Evolutionary conservation across 1,284 basidiomycete genomes (phyloP).

Genomic region (Puccinia polysora): DNA sequence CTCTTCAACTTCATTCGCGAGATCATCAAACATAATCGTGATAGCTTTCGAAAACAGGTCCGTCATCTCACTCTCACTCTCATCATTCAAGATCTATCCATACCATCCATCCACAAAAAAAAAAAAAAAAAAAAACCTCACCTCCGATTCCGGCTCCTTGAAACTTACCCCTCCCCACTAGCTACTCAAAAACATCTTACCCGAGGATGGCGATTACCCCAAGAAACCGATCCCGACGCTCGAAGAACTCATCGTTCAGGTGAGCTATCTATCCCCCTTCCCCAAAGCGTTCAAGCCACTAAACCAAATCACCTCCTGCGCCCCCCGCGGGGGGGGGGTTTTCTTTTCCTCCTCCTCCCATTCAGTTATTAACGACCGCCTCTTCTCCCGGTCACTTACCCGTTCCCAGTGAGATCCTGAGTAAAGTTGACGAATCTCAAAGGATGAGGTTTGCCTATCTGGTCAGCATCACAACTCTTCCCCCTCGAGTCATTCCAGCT

Average conservation of each 20-base stretch:
- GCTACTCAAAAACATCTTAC: conserved; percentile 19
- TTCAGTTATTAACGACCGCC: not conserved
- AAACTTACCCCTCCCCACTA: not conserved
- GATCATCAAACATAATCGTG: conserved; percentile 26
- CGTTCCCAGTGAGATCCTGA: conserved; percentile 17
- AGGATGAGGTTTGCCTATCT: conserved; percentile 15
- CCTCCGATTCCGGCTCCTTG: not conserved
- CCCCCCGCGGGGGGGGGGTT: no score
- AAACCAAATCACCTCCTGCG: not conserved
- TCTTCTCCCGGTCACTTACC: conserved; percentile 9
- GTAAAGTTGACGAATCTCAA: conserved; percentile 14
- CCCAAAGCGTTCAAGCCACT: not conserved
- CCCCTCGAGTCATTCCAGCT: not conserved
- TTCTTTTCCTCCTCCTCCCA: no score
- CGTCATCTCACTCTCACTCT: not conserved
- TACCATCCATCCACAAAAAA: no score
- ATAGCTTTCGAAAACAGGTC: conserved; percentile 22
- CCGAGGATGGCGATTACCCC: conserved; percentile 11
- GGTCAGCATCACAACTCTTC: not conserved
- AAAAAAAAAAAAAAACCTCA: no score
- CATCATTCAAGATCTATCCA: no score
- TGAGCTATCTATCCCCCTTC: not conserved
- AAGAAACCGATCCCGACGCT: conserved; percentile 15
- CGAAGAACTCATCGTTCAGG: conserved; percentile 12
- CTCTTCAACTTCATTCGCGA: conserved; percentile 23